Conservation (phyloP, 1,284 basidiomycete species). For the Cryptococcus maquisensis region DNA sequence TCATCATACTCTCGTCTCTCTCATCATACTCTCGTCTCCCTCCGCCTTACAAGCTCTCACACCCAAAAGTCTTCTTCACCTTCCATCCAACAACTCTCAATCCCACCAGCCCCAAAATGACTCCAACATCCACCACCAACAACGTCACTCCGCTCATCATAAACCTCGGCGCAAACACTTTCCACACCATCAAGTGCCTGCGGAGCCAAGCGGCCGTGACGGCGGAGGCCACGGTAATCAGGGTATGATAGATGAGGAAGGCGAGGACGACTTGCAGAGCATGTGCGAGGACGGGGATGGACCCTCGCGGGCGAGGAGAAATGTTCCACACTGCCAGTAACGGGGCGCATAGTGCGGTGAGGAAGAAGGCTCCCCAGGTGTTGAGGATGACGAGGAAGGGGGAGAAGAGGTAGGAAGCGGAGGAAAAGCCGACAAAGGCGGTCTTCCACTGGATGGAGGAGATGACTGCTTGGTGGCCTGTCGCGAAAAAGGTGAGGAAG, state of each 20-base stretch:
- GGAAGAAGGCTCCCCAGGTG: slow-evolving; percentile 66
- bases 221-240: slow-evolving; percentile 66
- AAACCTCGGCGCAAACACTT: slow-evolving; percentile 92
- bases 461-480: slow-evolving; percentile 87
- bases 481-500: slow-evolving; percentile 72
- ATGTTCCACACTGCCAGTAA: slow-evolving; percentile 85
- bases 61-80: slow-evolving; percentile 46
- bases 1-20: not conserved
- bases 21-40: not conserved
- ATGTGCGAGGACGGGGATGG: slow-evolving; percentile 45
- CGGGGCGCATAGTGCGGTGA: slow-evolving; percentile 63
- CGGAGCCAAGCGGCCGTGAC: slow-evolving; percentile 71
- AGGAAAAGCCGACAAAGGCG: slow-evolving; percentile 72
- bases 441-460: slow-evolving; percentile 93
- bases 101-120: slow-evolving; percentile 49
- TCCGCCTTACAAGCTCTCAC: slow-evolving; percentile 18
- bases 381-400: slow-evolving; percentile 76
- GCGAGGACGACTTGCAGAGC: slow-evolving; percentile 57
- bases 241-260: slow-evolving; percentile 65
- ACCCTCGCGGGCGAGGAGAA: slow-evolving; percentile 55
- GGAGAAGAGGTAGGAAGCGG: slow-evolving; percentile 68
- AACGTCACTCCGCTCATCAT: slow-evolving; percentile 63
- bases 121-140: slow-evolving; percentile 50
- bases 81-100: slow-evolving; percentile 41
- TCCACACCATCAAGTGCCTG: slow-evolving; percentile 98